Conservation (phyloP, 306 rosid species). For the Spatholobus suberectus region DNA sequence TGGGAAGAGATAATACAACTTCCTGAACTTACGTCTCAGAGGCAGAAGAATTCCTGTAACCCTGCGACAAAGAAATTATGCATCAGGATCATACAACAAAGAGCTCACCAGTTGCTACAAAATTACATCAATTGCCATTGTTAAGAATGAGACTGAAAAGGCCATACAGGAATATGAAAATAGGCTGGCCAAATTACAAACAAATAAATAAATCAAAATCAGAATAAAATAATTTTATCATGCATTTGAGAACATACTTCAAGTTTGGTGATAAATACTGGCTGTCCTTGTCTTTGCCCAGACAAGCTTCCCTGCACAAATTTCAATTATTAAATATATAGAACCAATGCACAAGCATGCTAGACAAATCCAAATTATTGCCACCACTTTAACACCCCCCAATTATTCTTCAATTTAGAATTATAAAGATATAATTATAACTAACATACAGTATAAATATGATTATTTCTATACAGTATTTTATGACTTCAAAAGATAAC, state of each 20-base stretch:
- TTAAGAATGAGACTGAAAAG: constrained; percentile 17
- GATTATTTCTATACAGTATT: not conserved
- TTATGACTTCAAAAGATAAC: not conserved
- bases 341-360: constrained; percentile 41
- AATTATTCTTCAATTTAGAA: constrained; percentile 19
- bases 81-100: constrained; percentile 38
- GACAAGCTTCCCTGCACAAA: constrained; percentile 88
- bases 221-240: not conserved
- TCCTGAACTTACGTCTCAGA: constrained; percentile 82
- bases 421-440: not conserved
- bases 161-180: constrained; percentile 11
- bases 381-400: constrained; percentile 1
- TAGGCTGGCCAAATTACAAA: constrained; percentile 26
- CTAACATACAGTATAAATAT: constrained; percentile 12
- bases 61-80: constrained; percentile 61
- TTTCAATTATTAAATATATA: constrained; percentile 41
- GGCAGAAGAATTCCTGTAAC: constrained; percentile 87
- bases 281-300: constrained; percentile 98
- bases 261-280: constrained; percentile 89
- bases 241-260: constrained; percentile 68
- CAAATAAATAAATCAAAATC: constrained; percentile 6
- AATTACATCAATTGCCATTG: not conserved
- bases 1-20: constrained; percentile 30
- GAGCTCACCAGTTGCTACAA: constrained; percentile 12
- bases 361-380: constrained; percentile 26